Conservation (phyloP, 2,329 filamentous ascomycete genomes). For the Chaetothyriales sp. region DNA sequence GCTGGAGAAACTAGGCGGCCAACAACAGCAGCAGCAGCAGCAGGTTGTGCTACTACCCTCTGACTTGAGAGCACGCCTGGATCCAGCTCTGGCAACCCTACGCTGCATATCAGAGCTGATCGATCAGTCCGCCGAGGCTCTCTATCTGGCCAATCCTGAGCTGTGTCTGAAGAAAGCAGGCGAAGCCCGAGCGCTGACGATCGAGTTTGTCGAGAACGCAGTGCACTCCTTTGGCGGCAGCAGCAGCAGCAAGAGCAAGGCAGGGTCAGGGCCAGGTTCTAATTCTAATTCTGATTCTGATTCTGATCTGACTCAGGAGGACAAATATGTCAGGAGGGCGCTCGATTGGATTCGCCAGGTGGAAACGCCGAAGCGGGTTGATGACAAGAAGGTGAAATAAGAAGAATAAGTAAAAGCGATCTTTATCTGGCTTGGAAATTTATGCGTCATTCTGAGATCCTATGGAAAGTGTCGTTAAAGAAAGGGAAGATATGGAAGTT, state of each 20-base stretch:
- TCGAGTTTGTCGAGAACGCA: conserved; percentile 14
- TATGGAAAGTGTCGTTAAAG: too few species aligned
- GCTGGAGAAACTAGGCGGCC: conserved; percentile 22
- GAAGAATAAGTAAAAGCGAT: background rate
- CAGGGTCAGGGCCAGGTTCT: too few species aligned
- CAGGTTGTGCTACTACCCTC: conserved; percentile 1
- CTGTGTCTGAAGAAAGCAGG: conserved; percentile 15
- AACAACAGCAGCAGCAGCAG: background rate
- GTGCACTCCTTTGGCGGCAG: conserved; percentile 2
- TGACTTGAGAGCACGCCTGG: conserved; percentile 20
- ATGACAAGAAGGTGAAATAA: too few species aligned
- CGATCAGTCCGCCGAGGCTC: conserved; percentile 31
- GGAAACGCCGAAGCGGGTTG: conserved; percentile 4
- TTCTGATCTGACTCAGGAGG: conserved; percentile 16
- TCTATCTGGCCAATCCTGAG: conserved; percentile 28
- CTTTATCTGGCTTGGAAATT: background rate
- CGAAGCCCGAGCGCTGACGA: conserved; percentile 14
- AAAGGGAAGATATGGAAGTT: background rate
- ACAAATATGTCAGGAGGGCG: conserved; percentile 21
- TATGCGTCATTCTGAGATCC: background rate
- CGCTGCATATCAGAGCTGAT: conserved; percentile 27
- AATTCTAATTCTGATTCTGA: too few species aligned
- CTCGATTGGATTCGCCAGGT: conserved; percentile 19
- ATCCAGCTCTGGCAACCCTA: conserved; percentile 22
- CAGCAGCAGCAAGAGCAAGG: conserved; percentile 1